Conservation (phyloP, 176 grass and related monocot species). For the Areca catechu region DNA sequence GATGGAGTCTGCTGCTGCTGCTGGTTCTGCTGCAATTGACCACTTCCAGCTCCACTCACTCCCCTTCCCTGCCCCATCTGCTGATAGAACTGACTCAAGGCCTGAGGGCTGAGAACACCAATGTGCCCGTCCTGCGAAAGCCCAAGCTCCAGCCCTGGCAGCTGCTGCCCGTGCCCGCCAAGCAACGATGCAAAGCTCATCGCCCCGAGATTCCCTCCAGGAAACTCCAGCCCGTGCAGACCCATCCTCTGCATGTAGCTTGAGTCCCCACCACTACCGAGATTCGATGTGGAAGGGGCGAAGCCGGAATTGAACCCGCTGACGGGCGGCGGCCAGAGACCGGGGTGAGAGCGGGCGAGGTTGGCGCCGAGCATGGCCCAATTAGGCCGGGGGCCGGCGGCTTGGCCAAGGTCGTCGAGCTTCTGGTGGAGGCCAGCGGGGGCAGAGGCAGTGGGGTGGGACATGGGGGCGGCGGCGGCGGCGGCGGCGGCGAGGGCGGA, state of each 20-base stretch:
- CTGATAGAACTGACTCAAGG: constrained; percentile 18
- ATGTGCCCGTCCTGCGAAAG: constrained; percentile 6
- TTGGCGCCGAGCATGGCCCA: constrained; percentile 5
- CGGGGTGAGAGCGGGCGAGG: constrained; percentile 7
- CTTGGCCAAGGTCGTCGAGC: constrained; percentile 9
- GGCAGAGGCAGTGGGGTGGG: neutral
- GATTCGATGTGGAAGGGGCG: neutral
- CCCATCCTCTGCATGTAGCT: constrained; percentile 10
- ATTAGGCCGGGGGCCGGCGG: neutral
- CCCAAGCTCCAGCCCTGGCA: constrained; percentile 15
- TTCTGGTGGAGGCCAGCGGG: constrained; percentile 13
- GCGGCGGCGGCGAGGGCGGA: constrained; percentile 7
- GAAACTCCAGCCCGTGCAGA: neutral
- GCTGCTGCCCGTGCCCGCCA: neutral
- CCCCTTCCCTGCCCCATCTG: neutral
- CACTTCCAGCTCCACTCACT: constrained; percentile 9
- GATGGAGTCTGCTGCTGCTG: constrained; percentile 39
- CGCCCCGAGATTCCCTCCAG: neutral
- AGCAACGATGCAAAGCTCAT: constrained; percentile 18
- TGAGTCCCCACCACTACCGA: neutral
- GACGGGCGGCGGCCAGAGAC: constrained; percentile 2
- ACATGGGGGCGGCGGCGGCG: neutral
- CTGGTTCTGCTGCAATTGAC: constrained; percentile 45
- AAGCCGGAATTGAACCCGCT: constrained; percentile 9
- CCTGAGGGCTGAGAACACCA: constrained; percentile 6